Percentiles rank a stretch among this genome's conserved stretches.
These are phyloP conservation scores for Strombidium stylifer DNA, from an alignment of 73 alveolate genomes.

Conservation along the genomic window DNA sequence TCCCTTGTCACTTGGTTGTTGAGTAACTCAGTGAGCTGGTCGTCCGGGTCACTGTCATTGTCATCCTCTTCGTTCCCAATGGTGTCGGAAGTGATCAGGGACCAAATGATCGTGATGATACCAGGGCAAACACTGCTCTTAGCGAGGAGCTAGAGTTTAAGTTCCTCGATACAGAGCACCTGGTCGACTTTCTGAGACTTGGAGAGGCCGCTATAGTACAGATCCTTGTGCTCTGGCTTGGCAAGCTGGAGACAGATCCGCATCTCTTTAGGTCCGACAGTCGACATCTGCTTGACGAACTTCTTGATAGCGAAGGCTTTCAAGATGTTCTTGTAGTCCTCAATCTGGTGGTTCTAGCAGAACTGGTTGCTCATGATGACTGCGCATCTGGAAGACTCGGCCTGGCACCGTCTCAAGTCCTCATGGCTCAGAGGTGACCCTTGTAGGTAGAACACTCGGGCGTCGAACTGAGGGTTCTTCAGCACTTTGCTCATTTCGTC, in stretches of 20 bases:
- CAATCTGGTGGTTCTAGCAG: constrained; percentile 78
- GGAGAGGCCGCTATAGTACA: constrained; percentile 72
- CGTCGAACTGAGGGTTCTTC: constrained; percentile 57
- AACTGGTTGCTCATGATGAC: constrained; percentile 87
- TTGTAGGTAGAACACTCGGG: constrained; percentile 77
- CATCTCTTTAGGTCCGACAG: constrained; percentile 33
- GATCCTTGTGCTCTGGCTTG: constrained; percentile 91
- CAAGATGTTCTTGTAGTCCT: constrained; percentile 89
- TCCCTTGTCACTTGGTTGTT: not conserved
- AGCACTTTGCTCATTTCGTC: constrained; percentile 78
- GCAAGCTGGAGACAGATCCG: constrained; percentile 85
- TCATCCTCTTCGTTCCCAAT: constrained; percentile 51
- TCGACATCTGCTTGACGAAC: constrained; percentile 63
- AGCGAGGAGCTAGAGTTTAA: constrained; percentile 87
- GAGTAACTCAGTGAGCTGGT: constrained; percentile 30
- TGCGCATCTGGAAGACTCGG: constrained; percentile 87
- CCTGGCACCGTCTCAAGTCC: constrained; percentile 82
- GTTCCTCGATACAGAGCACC: constrained; percentile 91
- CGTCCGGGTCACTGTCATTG: constrained; percentile 20
- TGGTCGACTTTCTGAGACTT: constrained; percentile 58
- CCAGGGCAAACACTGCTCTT: constrained; percentile 96
- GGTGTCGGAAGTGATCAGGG: constrained; percentile 82
- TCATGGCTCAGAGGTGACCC: constrained; percentile 85
- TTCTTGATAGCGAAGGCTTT: constrained; percentile 90
- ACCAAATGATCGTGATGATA: constrained; percentile 88